Evolutionary conservation across 176 grass and related monocot species (phyloP), one percentile per base, ranked within the genome.

Genomic region (Carex scoparia): DNA sequence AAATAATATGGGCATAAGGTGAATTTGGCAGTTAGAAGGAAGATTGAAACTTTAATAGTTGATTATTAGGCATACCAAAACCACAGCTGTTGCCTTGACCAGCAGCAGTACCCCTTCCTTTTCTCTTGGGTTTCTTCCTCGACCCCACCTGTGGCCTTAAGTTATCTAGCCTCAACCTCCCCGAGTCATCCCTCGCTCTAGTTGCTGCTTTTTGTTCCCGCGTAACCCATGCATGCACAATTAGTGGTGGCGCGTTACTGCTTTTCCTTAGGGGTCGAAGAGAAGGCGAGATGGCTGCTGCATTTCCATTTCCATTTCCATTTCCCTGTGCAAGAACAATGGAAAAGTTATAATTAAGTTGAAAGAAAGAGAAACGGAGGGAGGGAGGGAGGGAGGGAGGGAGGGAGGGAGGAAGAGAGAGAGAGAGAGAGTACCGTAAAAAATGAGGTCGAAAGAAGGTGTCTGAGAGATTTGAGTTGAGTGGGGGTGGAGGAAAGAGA

Each of bases 51-150:
- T 65, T 31, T 16, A 64, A 64, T n/a, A 14, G 23, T 30, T 12
- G 12, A 64, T 67, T 49, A 46, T 11, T 82, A 15, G 4, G 12
- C 61, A 30, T 83, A 83, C 96, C 93, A 61, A 95, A 95, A 67
- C 96, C 93, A 65, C 93, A 99, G 85, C 93, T 95, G 77, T 92
- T 91, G 70, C 96, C 96, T 89, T 99, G 96, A 49, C 96, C 96
- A 44, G 96, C 96, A 4, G 96, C 66, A 65, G 92, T 99, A 76
- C 96, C 93, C 19, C 93, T 88, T 27, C 96, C 96, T 83, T 99
- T 99, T 80, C 96, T 77, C 87, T 95, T 99, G 27, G 69, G 81
- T 15, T 51, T 67, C 65, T 85, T 90, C 84, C 87, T 86, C 7
- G 96, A 94, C 16, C 96, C 96, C 28, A 87, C 82, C 81, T 99